Base-by-base conservation (phyloP, 805 yeast species). In the Scheffersomyces spartinae region DNA sequence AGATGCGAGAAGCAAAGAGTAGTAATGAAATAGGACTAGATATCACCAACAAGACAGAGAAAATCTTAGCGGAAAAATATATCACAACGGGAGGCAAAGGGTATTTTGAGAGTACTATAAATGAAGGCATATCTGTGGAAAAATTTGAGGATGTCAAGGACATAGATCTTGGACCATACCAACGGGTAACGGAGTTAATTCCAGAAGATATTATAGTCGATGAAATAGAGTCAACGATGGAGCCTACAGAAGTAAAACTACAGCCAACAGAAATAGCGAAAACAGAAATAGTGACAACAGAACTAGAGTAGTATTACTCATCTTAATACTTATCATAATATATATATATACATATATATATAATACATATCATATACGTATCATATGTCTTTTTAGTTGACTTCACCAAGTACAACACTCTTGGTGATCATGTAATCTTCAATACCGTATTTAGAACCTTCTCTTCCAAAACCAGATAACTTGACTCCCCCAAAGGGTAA, bases 401-500 rank as follows among this genome's bases (percentile, higher is more conserved):
- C 21, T 14, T 31, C 49, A 18, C 70, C 74, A 25, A 74, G 45
- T 21, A 75, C 80, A 20, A 80, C 52, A 9, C 81, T 64, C 55
- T 81, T 81, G 33, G 77, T 48, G 13, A 67, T 65, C 6, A 71
- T 55, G 52, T 79, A 80, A 49, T 81, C 91, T 29, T 79, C 83
- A 26, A 78, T 46, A 20, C 91, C 91, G 45, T 71, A 74, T 42
- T 68, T 65, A 13, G 85, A 75, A 29, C 85, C 86, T 55, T 79
- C 86, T 50, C 85, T 69, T 27, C 91, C 88, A 39, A 74, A 76
- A 1, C 88, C 93, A 18, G 82, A 72, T 49, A 76, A 71, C 43
- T 77, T 77, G 24, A 80, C 64, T 26, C 93, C 93, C 13, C 93
- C 93, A 42, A 74, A 75, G 22, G 82, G 81, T 33, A 74, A 43